Evolutionary conservation across 768 basidiomycete species (phyloP), one percentile per base, ranked within the genome.

Genomic region (Russula sp.): DNA sequence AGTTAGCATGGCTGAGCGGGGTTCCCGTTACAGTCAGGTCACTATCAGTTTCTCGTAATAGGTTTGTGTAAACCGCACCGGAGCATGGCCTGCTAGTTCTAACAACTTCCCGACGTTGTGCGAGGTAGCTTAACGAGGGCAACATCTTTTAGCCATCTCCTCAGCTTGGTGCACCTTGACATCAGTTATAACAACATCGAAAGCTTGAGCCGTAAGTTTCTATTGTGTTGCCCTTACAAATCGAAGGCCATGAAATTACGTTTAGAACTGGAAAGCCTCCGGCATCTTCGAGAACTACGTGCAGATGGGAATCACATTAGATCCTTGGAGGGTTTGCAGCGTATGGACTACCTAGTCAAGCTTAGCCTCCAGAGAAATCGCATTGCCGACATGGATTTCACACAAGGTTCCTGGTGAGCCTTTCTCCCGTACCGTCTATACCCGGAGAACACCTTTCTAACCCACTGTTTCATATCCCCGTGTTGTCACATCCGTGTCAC

Each of bases 101-200:
- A 51, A 47, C 49, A 22, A 49, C 36, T 61, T 61, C 55, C 47
- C 47, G 47, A 62, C 62, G 66, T 58, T 43, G 55, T 41, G 14
- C 29, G 61, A 65, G 54, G 47, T 61, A 92, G 91, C 67, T 79
- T 98, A 67, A 90, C 91, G 68, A 82, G 85, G 65, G 76, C 95
- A 66, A 93, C 93, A 38, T 93, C 94, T 29, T 96, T 92, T 74
- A 80, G 81, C 71, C 93, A 98, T 73, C 78, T 99, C 69, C 76
- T 79, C 39, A 90, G 91, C 71, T 79, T 99, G 45, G 92, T 94
- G 74, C 83, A 82, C 69, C 80, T 99, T 69, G 93, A 99, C 75
- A 85, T 99, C 64, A 93, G 92, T 72, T 73, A 83, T 69, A 98
- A 98, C 73, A 82, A 90, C 65, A 80, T 98, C 56, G 93, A 96